Base-by-base conservation (phyloP, 2,329 filamentous ascomycete genomes). In the Aspergillus novoparasiticus region DNA sequence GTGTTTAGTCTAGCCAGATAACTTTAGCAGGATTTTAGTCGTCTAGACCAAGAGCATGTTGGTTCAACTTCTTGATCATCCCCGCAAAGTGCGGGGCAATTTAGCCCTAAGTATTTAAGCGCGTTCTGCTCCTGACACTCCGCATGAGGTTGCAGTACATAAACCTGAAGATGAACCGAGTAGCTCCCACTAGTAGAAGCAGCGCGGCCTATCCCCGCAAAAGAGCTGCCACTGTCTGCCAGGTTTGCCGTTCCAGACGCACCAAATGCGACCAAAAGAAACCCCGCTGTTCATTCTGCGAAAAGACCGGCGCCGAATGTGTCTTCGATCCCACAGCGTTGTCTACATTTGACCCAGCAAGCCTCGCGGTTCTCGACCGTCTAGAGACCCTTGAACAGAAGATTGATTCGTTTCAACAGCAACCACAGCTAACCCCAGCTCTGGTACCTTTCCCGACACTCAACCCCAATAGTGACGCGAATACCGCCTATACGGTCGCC, bases 211-310 rank as follows among this genome's bases (percentile, higher is more conserved):
- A 72, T 62, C 71, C 73, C 11, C 65, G 73, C 46, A 74, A 74
- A 48, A 63, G 73, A 28, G 73, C 73, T 19, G 66, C 73, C 30
- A 66, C 68, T 57, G 73, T 73, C 4, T 75, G 73, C 57, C 71
- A 73, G 36, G 71, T 70, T 23, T 75, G 73, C 62, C 68, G 73
- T 21, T 62, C 68, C 2, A 62, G 73, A 21, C 60, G 71, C 23
- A 75, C 73, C 14, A 75, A 75, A 64, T 75, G 73, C 61, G 71
- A 75, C 60, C 73, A 75, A 51, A 64, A 60, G 36, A 64, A 68
- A 34, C 73, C 73, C 19, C 58, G 68, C 2, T 75, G 73, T 51
- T 68, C 68, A 1, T 68, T 68, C 21, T 75, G 73, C 53, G 32
- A 67, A n/a, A 67, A 60, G 4, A 65, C 73, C 50, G 73, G 73